phyloP scores from a whole-genome alignment of 257 asterid species.

The Rehmannia glutinosa region DNA sequence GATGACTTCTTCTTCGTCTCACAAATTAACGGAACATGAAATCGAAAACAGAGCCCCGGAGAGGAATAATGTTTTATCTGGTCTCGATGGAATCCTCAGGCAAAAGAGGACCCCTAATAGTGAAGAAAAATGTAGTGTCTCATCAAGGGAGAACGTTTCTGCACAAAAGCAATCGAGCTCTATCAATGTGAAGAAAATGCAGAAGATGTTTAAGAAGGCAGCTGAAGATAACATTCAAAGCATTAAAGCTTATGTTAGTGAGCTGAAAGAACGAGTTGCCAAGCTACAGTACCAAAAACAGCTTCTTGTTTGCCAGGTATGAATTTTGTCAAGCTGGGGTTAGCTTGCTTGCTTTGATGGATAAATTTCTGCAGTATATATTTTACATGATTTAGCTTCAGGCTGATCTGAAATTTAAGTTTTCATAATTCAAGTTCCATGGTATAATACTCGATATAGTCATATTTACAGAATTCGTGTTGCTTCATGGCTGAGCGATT shows the following conservation, averaged over 20 bases:
- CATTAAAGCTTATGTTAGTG: constrained; percentile 82
- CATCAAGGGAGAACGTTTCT: constrained; percentile 43
- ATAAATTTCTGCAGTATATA: not conserved
- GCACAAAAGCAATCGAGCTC: constrained; percentile 54
- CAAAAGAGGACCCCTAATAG: constrained; percentile 41
- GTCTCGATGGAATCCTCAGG: too few species aligned
- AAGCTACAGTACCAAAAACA: constrained; percentile 98
- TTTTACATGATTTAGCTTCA: not conserved
- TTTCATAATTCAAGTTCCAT: too few species aligned
- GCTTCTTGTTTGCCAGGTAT: constrained; percentile 94
- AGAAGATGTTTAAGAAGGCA: constrained; percentile 87
- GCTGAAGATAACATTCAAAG: constrained; percentile 85
- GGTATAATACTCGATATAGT: too few species aligned
- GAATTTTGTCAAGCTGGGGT: not conserved
- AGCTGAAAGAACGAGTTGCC: constrained; percentile 91
- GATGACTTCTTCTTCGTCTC: constrained; percentile 34
- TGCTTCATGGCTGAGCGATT: too few species aligned
- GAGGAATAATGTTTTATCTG: too few species aligned
- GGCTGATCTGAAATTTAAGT: not conserved
- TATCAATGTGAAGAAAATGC: constrained; percentile 78
- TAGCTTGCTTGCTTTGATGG: not conserved
- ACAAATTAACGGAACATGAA: constrained; percentile 45
- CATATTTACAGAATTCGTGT: not conserved
- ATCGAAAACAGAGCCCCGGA: constrained; percentile 74
- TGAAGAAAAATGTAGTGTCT: constrained; percentile 31